Evolutionary conservation across 805 yeast species (phyloP).

Genomic region (Yarrowia keelungensis): DNA sequence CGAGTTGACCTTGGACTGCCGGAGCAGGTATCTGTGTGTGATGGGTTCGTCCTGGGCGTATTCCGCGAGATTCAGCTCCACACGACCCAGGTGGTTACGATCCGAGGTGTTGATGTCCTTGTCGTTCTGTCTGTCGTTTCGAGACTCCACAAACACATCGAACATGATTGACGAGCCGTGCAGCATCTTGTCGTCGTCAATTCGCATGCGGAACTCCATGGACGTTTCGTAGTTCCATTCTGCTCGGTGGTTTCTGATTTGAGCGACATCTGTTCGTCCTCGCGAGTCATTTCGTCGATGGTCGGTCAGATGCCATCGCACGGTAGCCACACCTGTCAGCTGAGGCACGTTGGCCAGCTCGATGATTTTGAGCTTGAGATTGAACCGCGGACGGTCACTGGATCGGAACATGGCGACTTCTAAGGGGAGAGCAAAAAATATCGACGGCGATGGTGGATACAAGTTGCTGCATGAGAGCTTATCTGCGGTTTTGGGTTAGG

Average conservation of each 20-base stretch:
- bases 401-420: conserved; percentile 17
- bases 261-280: conserved; percentile 56
- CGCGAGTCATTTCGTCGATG: conserved; percentile 53
- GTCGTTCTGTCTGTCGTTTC: conserved; percentile 52
- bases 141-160: conserved; percentile 56
- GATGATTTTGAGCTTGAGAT: conserved; percentile 62
- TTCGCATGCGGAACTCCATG: conserved; percentile 54
- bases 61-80: conserved; percentile 74
- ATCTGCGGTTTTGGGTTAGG: conserved; percentile 28
- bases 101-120: conserved; percentile 29
- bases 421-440: neutral
- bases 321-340: conserved; percentile 68
- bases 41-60: conserved; percentile 62
- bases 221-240: conserved; percentile 56
- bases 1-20: conserved; percentile 82
- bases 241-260: conserved; percentile 61
- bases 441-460: conserved; percentile 10
- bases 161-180: conserved; percentile 52
- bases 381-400: conserved; percentile 52
- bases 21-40: conserved; percentile 70
- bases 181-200: conserved; percentile 52
- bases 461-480: conserved; percentile 34
- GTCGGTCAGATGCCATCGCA: conserved; percentile 69
- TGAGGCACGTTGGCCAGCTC: conserved; percentile 89
- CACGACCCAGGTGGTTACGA: conserved; percentile 60